These are phyloP conservation scores for Primulina eburnea DNA, from an alignment of 257 asterid genomes.

Conservation along the genomic window DNA sequence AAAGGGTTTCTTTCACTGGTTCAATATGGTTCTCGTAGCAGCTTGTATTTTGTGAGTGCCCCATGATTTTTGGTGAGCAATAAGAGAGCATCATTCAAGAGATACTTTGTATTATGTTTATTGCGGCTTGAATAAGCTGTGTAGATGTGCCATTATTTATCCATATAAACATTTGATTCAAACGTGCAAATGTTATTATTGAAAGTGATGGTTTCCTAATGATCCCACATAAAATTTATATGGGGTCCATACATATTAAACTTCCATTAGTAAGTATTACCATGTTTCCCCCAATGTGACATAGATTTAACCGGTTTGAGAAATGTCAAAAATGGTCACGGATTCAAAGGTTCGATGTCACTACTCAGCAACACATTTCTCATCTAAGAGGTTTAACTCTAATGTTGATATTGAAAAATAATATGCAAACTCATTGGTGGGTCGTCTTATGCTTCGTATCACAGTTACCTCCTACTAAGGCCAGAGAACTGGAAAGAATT, in stretches of 20 bases:
- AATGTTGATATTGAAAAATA: no score
- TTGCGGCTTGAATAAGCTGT: conserved; percentile 26
- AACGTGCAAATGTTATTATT: not conserved
- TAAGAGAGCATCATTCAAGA: conserved; percentile 38
- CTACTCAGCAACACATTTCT: not conserved
- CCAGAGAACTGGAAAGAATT: no score
- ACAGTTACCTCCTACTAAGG: no score
- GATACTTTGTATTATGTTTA: conserved; percentile 19
- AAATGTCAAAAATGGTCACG: not conserved
- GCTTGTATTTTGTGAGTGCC: conserved; percentile 26
- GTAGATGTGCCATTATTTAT: conserved; percentile 21
- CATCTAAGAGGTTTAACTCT: not conserved
- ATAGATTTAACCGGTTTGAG: not conserved
- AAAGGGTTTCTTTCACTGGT: conserved; percentile 22
- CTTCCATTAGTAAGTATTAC: no score
- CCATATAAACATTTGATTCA: not conserved
- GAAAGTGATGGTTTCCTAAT: not conserved
- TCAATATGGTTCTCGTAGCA: conserved; percentile 28
- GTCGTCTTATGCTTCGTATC: no score
- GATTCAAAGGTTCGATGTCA: not conserved
- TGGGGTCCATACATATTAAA: no score
- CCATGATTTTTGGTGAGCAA: conserved; percentile 32
- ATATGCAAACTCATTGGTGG: no score
- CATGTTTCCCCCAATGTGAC: no score
- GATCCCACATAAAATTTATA: no score